A percentile compares a stretch with the other conserved stretches of the same genome.
Conservation (phyloP, 2,329 filamentous ascomycete species). For the Talaromyces sp. region DNA sequence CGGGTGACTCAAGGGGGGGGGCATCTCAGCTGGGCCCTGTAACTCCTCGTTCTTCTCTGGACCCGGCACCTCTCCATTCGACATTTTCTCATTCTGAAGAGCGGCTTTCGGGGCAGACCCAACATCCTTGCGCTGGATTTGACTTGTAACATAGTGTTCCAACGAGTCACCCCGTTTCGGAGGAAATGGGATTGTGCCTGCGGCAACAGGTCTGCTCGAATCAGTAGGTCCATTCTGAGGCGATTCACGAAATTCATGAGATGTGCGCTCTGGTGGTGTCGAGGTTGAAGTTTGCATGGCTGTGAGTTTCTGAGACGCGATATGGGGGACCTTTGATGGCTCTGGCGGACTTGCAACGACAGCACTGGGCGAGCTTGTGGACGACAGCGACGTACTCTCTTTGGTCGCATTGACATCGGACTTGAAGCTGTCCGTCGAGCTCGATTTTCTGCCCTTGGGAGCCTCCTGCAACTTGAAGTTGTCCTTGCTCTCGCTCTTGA, state of each 20-base stretch:
- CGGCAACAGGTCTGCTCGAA: constrained; percentile 29
- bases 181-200: constrained; percentile 27
- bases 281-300: constrained; percentile 23
- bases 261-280: constrained; percentile 43
- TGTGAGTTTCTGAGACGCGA: constrained; percentile 9
- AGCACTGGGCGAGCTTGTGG: constrained; percentile 26
- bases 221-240: constrained; percentile 50
- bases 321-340: constrained; percentile 29
- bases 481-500: constrained; percentile 36
- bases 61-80: not conserved
- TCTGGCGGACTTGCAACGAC: constrained; percentile 9
- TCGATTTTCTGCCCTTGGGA: constrained; percentile 59
- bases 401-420: constrained; percentile 18
- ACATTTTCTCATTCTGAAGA: not conserved
- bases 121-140: constrained; percentile 64
- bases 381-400: constrained; percentile 38
- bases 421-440: constrained; percentile 24
- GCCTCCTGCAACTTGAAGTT: constrained; percentile 79
- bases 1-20: constrained; percentile 1
- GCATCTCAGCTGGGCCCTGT: constrained; percentile 5
- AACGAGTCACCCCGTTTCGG: constrained; percentile 61
- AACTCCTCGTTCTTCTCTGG: constrained; percentile 1
- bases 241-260: constrained; percentile 53
- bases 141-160: constrained; percentile 42
- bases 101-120: constrained; percentile 13